Percentiles rank a stretch among this genome's conserved stretches.
Evolutionary conservation across 768 basidiomycete species (phyloP).

Genomic region (Podaxis sp.): DNA sequence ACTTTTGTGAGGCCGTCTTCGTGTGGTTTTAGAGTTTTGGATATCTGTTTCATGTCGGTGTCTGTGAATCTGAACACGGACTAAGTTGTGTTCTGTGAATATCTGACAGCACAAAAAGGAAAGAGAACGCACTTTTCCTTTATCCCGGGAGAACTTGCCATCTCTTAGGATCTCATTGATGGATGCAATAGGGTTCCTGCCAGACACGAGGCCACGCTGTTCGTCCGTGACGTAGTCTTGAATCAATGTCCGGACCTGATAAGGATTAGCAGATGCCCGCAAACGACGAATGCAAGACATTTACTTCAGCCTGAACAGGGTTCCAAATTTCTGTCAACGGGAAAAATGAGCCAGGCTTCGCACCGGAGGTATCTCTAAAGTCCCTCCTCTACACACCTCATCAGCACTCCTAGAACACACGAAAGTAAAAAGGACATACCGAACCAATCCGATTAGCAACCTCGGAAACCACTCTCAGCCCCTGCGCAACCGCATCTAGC

Average conservation of each 20-base stretch:
- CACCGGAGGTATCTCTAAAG: slow-evolving; percentile 81
- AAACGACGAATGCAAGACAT: slow-evolving; percentile 12
- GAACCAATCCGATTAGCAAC: slow-evolving; percentile 87
- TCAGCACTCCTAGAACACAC: slow-evolving; percentile 10
- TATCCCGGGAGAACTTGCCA: slow-evolving; percentile 75
- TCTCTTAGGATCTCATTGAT: slow-evolving; percentile 92
- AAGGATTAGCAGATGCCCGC: slow-evolving; percentile 3
- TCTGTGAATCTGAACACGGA: slow-evolving; percentile 89
- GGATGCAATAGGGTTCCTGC: slow-evolving; percentile 85
- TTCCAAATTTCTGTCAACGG: slow-evolving; percentile 85
- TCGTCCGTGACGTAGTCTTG: slow-evolving; percentile 93
- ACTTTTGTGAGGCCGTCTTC: slow-evolving; percentile 84
- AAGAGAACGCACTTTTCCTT: slow-evolving; percentile 53
- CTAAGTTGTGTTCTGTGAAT: slow-evolving; percentile 32
- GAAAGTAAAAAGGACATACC: slow-evolving; percentile 46
- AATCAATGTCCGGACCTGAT: slow-evolving; percentile 76
- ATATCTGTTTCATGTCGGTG: slow-evolving; percentile 71
- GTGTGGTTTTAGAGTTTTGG: slow-evolving; percentile 63
- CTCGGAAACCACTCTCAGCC: slow-evolving; percentile 85
- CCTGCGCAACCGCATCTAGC: slow-evolving; percentile 88
- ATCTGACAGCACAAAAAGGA: not conserved
- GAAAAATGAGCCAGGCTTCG: slow-evolving; percentile 73
- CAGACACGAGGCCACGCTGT: slow-evolving; percentile 70
- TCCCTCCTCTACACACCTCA: slow-evolving; percentile 65
- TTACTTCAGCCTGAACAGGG: slow-evolving; percentile 85